Percentiles rank a stretch among this genome's conserved stretches.
Evolutionary conservation across 2,329 filamentous ascomycete genomes (phyloP).

Genomic region (Plectosphaerella cucumerina): DNA sequence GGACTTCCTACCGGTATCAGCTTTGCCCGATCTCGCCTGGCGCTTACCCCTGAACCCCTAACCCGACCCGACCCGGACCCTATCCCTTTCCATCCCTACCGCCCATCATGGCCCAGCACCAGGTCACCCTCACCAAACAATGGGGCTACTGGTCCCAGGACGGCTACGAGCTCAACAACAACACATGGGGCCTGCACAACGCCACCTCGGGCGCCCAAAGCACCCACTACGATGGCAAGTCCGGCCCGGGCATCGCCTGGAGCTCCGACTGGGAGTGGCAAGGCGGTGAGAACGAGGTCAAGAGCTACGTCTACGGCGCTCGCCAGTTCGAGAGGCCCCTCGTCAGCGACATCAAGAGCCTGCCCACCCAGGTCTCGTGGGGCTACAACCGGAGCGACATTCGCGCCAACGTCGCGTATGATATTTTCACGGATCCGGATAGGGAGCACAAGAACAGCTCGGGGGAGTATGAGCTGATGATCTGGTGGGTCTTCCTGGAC

Average conservation of each 20-base stretch:
- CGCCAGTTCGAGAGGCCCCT: constrained; percentile 23
- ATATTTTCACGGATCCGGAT: constrained; percentile 52
- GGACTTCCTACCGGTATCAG: too few species aligned
- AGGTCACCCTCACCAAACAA: constrained; percentile 18
- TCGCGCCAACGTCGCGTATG: constrained; percentile 57
- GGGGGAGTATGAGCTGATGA: constrained; percentile 59
- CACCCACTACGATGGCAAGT: constrained; percentile 30
- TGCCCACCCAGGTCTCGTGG: constrained; percentile 30
- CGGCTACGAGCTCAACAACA: constrained; percentile 32
- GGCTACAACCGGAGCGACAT: constrained; percentile 44
- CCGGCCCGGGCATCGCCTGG: constrained; percentile 30
- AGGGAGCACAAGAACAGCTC: constrained; percentile 22
- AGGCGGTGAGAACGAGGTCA: constrained; percentile 32
- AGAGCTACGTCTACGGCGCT: constrained; percentile 39
- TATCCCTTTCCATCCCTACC: too few species aligned
- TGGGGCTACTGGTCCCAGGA: constrained; percentile 23
- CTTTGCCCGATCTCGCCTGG: too few species aligned
- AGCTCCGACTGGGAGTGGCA: constrained; percentile 37
- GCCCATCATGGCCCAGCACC: too few species aligned
- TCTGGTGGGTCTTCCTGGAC: constrained; percentile 39
- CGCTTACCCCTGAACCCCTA: too few species aligned
- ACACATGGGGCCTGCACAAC: constrained; percentile 35
- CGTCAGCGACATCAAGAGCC: constrained; percentile 25
- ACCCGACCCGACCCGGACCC: too few species aligned
- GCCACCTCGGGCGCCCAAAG: constrained; percentile 35